Base-by-base conservation (phyloP, 495 filamentous ascomycete species). In the Hyaloscypha bicolor region DNA sequence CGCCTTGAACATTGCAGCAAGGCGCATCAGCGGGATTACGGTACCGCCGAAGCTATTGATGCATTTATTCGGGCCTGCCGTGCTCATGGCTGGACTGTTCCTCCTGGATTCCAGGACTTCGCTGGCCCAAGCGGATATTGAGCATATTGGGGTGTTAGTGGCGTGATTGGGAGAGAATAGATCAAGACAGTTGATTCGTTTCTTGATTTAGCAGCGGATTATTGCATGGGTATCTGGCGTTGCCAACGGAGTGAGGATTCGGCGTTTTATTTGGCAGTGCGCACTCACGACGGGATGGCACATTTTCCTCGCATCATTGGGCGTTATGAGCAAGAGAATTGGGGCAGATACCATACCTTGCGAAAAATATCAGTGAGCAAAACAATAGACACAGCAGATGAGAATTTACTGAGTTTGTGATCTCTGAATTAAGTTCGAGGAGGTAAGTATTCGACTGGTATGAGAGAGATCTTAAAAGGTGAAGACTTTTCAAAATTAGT, bases 11-110 rank as follows among this genome's bases (percentile, higher is more conserved):
- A 11, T n/a, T 53, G 31, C 22, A 8, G 9, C 22, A 65, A 52
- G 62, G 66, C 55, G 14, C 30, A 12, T 9, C 52, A 53, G 9
- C 59, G 39, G 0, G 86, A 92, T 59, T 97, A 97, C 75, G 73
- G 79, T 0, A 80, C 91, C 3, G 74, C 71, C 0, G 93, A 96
- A 73, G 93, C 93, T 2, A 78, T 93, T 3, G 83, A 87, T 0
- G 93, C 92, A 14, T 97, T 88, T 69, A 77, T 79, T 12, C 80
- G 93, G 37, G 90, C 91, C 45, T 91, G 89, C 59, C 62, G 62
- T 0, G 52, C 73, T 21, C 94, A 97, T 79, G 91, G 91, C 16
- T 90, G 87, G 87, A 63, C 73, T 55, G 71, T 87, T 25, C 86
- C 87, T 0, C 61, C 69, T 30, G 68, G 67, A 39, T 71, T 74